phyloP scores from a whole-genome alignment of 2,329 filamentous ascomycete genomes.

The Cercospora zeae-maydis region DNA sequence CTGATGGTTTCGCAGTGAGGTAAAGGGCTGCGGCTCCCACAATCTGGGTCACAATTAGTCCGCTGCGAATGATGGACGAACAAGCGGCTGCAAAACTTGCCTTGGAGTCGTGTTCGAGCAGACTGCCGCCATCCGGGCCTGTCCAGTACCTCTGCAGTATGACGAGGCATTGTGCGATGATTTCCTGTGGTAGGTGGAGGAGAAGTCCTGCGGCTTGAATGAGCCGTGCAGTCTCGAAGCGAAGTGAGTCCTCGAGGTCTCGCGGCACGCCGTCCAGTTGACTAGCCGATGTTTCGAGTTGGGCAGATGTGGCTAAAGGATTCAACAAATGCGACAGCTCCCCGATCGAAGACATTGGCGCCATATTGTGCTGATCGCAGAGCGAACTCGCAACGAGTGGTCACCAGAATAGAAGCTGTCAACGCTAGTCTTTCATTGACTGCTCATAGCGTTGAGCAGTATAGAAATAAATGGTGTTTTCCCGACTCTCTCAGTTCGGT shows the following conservation, averaged over 20 bases:
- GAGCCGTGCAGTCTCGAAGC: conserved; percentile 67
- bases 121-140: conserved; percentile 50
- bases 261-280: conserved; percentile 57
- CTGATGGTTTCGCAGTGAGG: conserved; percentile 76
- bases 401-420: not conserved
- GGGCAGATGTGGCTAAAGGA: conserved; percentile 66
- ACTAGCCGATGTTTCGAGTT: conserved; percentile 59
- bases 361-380: conserved; percentile 5
- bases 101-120: conserved; percentile 54
- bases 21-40: conserved; percentile 78
- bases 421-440: not conserved
- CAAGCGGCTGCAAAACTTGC: conserved; percentile 23
- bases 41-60: conserved; percentile 53
- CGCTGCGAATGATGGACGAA: not conserved
- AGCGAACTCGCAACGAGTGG: not conserved
- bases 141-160: conserved; percentile 79
- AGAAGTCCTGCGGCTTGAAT: conserved; percentile 78
- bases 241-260: conserved; percentile 68
- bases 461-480: not conserved
- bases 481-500: not conserved
- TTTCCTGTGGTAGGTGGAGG: conserved; percentile 77
- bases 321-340: conserved; percentile 57
- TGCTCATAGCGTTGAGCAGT: not conserved
- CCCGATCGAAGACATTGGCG: conserved; percentile 30
- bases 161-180: conserved; percentile 80